Base-by-base conservation (phyloP, 2,329 filamentous ascomycete species). In the Monosporascus ibericus region DNA sequence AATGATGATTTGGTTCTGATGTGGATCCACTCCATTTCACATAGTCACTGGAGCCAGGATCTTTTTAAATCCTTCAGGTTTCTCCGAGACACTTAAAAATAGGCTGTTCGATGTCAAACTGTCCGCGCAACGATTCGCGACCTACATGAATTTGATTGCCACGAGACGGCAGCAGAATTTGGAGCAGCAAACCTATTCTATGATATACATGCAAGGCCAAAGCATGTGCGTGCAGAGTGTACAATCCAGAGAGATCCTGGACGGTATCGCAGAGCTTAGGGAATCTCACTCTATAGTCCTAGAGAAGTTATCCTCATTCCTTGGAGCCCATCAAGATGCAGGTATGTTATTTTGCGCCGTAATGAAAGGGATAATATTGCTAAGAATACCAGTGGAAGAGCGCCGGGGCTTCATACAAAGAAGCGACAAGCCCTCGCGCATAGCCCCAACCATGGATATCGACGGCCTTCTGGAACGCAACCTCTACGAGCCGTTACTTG, bases 21-120 rank as follows among this genome's bases (percentile, higher is more conserved):
- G 38, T n/a, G 7, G 17, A 4, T 18, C 20, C 7, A 44, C 22
- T 7, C 24, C 17, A 3, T 14, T 8, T 38, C 4, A 17, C 22
- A 22, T 20, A 55, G 47, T 34, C 11, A 48, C 40, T 6, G 53
- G 40, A 15, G 50, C 53, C 11, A 48, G 49, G 34, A 5, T 44
- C 15, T 47, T 52, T 25, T 8, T 55, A 18, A 52, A 55, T 22
- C 53, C 53, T 15, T 27, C 47, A 8, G 20, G 24, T 5, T 52
- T 52, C 24, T 50, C 44, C 15, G 40, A 48, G 8, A 42, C 27
- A 11, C 50, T 52, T n/a, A 50, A 49, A 20, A 36, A 52, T 15
- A 34, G 38, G n/a, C 5, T 55, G 18, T 34, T 30, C 46, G 52
- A 48, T 30, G 52, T 55, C n/a, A 47, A 52, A 15, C 17, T 52